Percentiles rank a stretch among this genome's conserved stretches.
Conservation (phyloP, 495 filamentous ascomycete species). For the Penicillium riverlandense region DNA sequence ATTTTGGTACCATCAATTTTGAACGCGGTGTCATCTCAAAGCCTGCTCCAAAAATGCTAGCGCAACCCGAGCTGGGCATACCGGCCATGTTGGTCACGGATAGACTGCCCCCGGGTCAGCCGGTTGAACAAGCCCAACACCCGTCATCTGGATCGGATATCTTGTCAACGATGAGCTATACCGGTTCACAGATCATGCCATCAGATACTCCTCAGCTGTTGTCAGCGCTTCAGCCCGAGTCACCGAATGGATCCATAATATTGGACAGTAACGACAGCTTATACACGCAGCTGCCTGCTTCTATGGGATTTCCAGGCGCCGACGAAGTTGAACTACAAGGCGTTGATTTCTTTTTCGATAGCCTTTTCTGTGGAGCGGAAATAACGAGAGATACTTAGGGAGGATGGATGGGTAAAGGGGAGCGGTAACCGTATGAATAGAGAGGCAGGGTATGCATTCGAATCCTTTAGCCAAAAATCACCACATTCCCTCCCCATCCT, state of each 20-base stretch:
- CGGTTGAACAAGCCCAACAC: no score
- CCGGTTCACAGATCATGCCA: no score
- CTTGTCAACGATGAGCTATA: neutral
- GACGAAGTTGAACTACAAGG: constrained; percentile 16
- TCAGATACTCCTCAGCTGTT: neutral
- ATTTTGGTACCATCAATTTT: constrained; percentile 31
- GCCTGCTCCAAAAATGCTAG: neutral
- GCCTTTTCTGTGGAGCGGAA: constrained; percentile 14
- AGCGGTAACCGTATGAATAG: neutral
- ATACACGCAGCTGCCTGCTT: neutral
- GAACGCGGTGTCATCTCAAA: constrained; percentile 10
- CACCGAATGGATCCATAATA: neutral
- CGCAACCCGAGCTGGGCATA: neutral
- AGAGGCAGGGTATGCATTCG: no score
- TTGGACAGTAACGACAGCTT: neutral
- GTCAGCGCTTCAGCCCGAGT: neutral
- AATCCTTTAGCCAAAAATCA: no score
- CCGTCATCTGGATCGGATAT: neutral
- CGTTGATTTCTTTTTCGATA: constrained; percentile 24
- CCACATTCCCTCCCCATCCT: no score
- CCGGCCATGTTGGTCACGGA: neutral
- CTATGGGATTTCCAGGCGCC: constrained; percentile 1
- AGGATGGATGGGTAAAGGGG: no score
- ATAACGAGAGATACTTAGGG: neutral
- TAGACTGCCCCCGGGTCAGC: neutral